A percentile compares a stretch with the other conserved stretches of the same genome.
Evolutionary conservation across 345 rosid species (phyloP).

Genomic region (Syzygium grande): DNA sequence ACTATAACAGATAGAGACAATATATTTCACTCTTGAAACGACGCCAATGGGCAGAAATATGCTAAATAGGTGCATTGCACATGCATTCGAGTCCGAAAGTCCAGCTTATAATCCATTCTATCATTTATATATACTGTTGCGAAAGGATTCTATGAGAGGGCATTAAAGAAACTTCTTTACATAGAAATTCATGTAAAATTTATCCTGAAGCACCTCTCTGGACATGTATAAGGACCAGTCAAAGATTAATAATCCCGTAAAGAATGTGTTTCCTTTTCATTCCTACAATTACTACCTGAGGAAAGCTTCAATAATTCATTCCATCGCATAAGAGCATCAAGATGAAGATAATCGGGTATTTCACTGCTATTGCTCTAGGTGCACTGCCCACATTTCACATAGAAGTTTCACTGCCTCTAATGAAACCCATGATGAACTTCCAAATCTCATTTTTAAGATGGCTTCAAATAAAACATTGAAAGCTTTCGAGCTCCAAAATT

Average conservation of each 20-base stretch:
- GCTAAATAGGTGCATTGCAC: neutral
- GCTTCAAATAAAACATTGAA: neutral
- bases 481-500: neutral
- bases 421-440: neutral
- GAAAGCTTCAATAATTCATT: neutral
- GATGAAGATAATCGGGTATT: neutral
- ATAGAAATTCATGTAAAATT: neutral
- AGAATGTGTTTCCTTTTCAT: neutral
- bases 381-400: neutral
- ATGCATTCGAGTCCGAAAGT: neutral
- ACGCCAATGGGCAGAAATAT: neutral
- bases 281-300: neutral
- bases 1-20: neutral
- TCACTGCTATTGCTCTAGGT: neutral
- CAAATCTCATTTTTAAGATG: neutral
- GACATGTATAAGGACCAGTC: neutral
- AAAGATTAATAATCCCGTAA: neutral
- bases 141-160: neutral
- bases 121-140: neutral
- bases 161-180: neutral
- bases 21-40: neutral
- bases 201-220: neutral
- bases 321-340: neutral
- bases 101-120: neutral
- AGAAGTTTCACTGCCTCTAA: neutral